Evolutionary conservation across 495 filamentous ascomycete genomes (phyloP), one percentile per base, ranked within the genome.

Genomic region (Neurospora sp.): DNA sequence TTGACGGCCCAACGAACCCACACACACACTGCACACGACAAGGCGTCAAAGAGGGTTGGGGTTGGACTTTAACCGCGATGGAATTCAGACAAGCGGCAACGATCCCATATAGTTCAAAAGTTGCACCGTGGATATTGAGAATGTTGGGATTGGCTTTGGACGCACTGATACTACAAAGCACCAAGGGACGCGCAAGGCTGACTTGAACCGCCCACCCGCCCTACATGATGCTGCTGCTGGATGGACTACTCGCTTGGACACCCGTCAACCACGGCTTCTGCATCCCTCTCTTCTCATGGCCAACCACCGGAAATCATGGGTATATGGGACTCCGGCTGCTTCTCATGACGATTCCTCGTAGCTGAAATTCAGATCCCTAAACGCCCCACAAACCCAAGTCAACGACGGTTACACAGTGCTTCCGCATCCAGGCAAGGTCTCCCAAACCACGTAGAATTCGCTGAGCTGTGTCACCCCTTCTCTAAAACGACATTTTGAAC

Each of bases 401-500:
- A 66, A 66, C 27, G 54, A 66, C 54, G 54, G 27, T 66, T 66
- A 66, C 27, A 60, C 20, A 66, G 27, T 66, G 27, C 27, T 66
- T 66, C 27, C 54, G 54, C 23, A 66, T 66, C 54, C 54, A 66
- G 54, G 7, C 54, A 66, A 66, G 14, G 27, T 66, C 71, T 41
- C 72, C 72, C 23, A 70, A 31, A 62, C 70, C 70, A 72, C 39
- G 71, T 72, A 62, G 38, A 74, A 54, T 72, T 54, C 31, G 69
- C 73, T 44, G 46, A 54, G 62, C 41, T 71, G 42, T 66, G 42
- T 66, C 14, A 66, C 54, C 54, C 54, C 54, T 31, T 66, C 54
- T 66, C 54, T 35, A 9, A 66, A 42, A 74, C 70, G 70, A 70
- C 73, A 49, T 27, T 71, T 74, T 76, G 70, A 66, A 66, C 54